Conservation (phyloP, 2,329 filamentous ascomycete genomes). For the Fulvia fulva region DNA sequence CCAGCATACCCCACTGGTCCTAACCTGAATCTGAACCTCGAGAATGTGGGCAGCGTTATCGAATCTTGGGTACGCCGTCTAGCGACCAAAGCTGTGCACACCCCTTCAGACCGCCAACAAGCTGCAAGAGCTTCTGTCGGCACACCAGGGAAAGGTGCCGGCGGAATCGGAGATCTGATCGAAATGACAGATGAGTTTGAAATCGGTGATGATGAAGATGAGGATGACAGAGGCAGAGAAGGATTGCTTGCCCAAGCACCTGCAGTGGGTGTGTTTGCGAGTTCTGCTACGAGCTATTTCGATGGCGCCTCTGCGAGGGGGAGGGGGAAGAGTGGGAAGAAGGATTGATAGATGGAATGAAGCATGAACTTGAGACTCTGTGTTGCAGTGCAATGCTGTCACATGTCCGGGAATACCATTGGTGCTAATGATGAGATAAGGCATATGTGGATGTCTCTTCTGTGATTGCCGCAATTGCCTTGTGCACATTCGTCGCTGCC, state of each 20-base stretch:
- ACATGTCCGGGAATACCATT: background rate
- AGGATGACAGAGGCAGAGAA: conserved; percentile 31
- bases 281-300: conserved; percentile 28
- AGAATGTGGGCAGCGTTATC: conserved; percentile 80
- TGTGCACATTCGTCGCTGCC: too few relatives aligned
- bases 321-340: conserved; percentile 30
- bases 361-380: background rate
- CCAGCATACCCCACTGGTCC: conserved; percentile 25
- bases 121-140: conserved; percentile 30
- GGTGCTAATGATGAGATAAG: background rate
- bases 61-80: conserved; percentile 89
- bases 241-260: conserved; percentile 14
- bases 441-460: background rate
- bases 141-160: conserved; percentile 34
- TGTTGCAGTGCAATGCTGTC: background rate
- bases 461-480: conserved; percentile 3
- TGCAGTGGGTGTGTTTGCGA: conserved; percentile 13
- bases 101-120: conserved; percentile 8
- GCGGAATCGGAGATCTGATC: conserved; percentile 61
- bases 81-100: conserved; percentile 54
- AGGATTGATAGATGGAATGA: conserved; percentile 24
- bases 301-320: conserved; percentile 21
- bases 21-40: conserved; percentile 51
- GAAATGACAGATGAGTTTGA: conserved; percentile 62
- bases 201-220: conserved; percentile 34